A percentile compares a stretch with the other conserved stretches of the same genome.
Conservation (phyloP, 2,329 filamentous ascomycete species). For the Akanthomyces uredinophilus region DNA sequence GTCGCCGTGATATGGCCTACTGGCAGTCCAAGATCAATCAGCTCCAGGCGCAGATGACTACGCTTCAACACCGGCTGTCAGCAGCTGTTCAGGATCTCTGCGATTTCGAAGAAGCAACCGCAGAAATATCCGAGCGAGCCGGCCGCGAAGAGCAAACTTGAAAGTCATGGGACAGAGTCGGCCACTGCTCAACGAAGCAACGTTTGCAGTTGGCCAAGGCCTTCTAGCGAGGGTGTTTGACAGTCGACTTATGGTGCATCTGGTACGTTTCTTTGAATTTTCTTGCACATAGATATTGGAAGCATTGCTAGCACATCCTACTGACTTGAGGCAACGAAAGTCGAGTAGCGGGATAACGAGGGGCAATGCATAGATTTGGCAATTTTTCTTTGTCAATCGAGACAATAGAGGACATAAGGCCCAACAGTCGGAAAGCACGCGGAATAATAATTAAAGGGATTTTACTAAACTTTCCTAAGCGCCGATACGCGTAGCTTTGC, state of each 20-base stretch:
- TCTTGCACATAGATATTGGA: no score
- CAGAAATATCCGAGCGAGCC: neutral
- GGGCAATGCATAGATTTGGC: neutral
- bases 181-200: neutral
- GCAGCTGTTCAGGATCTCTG: slow-evolving; percentile 7
- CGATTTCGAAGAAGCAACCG: slow-evolving; percentile 13
- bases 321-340: neutral
- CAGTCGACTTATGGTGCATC: no score
- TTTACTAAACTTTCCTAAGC: neutral
- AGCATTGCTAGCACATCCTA: neutral
- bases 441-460: neutral
- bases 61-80: neutral
- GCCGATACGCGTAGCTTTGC: neutral
- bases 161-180: neutral
- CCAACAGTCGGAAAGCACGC: neutral
- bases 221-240: neutral
- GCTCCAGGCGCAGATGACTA: neutral
- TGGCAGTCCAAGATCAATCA: slow-evolving; percentile 4
- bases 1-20: neutral
- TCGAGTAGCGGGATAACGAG: neutral
- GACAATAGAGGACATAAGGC: neutral
- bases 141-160: neutral
- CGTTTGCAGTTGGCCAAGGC: no score
- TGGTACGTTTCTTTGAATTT: no score
- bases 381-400: neutral